These are phyloP conservation scores for Trichophaea hybrida DNA, from an alignment of 2,329 filamentous ascomycete genomes.

Conservation along the genomic window DNA sequence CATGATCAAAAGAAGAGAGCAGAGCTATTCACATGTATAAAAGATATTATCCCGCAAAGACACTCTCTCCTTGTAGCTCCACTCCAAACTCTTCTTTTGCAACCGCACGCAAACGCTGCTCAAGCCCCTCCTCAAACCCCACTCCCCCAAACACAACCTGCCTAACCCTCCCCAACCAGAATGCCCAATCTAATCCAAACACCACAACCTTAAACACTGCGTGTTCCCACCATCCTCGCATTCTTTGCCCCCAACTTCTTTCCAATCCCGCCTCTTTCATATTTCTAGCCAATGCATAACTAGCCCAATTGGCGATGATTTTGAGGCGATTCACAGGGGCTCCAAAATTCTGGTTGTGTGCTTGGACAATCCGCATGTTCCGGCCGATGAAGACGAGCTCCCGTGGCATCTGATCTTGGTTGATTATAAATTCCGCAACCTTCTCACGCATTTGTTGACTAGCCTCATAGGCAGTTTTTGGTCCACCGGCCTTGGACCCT, in stretches of 20 bases:
- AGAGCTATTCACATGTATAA: no score
- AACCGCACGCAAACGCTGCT: conserved; percentile 71
- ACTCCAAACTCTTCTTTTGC: conserved; percentile 75
- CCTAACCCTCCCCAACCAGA: conserved; percentile 63
- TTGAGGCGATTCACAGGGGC: conserved; percentile 84
- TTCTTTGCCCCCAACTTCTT: conserved; percentile 37
- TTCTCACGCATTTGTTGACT: conserved; percentile 56
- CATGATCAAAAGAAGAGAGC: no score
- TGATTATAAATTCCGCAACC: conserved; percentile 66
- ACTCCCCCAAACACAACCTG: conserved; percentile 63
- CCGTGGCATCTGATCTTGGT: conserved; percentile 78
- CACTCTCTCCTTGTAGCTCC: conserved; percentile 68
- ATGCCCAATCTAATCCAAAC: conserved; percentile 61
- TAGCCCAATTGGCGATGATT: conserved; percentile 80
- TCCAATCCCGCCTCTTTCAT: conserved; percentile 41
- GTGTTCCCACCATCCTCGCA: conserved; percentile 60
- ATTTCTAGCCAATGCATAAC: conserved; percentile 10
- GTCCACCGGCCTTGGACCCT: conserved; percentile 41
- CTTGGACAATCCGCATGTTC: conserved; percentile 71
- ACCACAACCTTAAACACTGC: conserved; percentile 69
- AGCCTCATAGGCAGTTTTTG: conserved; percentile 54
- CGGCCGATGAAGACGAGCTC: conserved; percentile 85
- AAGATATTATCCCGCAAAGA: conserved; percentile 50
- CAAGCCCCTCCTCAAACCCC: conserved; percentile 90
- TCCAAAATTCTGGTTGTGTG: conserved; percentile 46